Base-by-base conservation (phyloP, 169 alveolate genomes). In the Besnoitia besnoiti region DNA sequence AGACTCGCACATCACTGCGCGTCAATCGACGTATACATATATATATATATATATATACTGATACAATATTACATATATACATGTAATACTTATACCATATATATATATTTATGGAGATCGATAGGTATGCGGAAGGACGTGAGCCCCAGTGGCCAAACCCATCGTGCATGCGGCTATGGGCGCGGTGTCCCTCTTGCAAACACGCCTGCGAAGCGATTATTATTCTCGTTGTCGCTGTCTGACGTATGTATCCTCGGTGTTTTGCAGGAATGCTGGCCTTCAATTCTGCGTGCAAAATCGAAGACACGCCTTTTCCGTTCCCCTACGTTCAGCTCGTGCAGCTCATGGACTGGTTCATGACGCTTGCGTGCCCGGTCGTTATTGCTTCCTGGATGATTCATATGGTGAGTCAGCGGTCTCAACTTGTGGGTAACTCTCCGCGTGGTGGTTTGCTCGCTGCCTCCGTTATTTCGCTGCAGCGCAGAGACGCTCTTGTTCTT, bases 261-360 rank as follows among this genome's bases (percentile, higher is more conserved):
- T 12, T 39, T 24, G 0, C 87, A 77, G 92, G 92, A 35, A 87
- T 87, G 85, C 51, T 59, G 33, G 82, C 92, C 46, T 87, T 87
- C 42, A 87, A 87, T 59, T 47, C 55, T 0, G 92, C 92, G 3
- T 87, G 92, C 85, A 87, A 87, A 37, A 87, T 87, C 61, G 92
- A 87, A 47, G 92, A 87, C 62, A 87, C 92, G 42, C 92, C 92
- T 14, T 87, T 87, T 67, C 92, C 92, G 47, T 87, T 87, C n/a
- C 92, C 92, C 85, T 87, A 87, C 84, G 92, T 87, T 19, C 92
- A 87, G 85, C 67, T 87, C 50, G 84, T 85, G 46, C 80, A 85
- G 55, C 76, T 85, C 42, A 85, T 85, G 91, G 91, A 85, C 80
- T 85, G 91, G 91, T 37, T 61, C 33, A 85, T 85, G 91, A 59